These are phyloP conservation scores for Ophiostoma sp. DNA, from an alignment of 2,329 filamentous ascomycete genomes.

Conservation along the genomic window DNA sequence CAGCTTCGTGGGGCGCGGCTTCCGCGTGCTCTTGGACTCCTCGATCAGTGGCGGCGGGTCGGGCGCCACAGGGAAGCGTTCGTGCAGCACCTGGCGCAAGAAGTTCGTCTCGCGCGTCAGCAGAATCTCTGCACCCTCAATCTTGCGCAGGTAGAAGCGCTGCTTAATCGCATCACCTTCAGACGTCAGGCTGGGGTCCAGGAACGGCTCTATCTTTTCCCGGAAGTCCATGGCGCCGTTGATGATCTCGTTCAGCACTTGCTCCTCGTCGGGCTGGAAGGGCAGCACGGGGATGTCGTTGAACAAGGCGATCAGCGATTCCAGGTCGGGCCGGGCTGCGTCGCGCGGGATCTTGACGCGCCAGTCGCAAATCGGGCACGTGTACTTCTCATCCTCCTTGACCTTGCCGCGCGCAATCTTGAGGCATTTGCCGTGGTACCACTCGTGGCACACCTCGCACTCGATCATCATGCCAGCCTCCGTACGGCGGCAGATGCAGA, in stretches of 20 bases:
- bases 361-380: constrained; percentile 96
- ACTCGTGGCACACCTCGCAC: constrained; percentile 96
- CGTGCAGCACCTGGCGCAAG: constrained; percentile 91
- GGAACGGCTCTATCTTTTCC: constrained; percentile 71
- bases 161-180: constrained; percentile 76
- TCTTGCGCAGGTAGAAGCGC: constrained; percentile 92
- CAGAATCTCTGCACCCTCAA: constrained; percentile 92
- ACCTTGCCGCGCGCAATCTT: constrained; percentile 97
- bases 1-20: constrained; percentile 91
- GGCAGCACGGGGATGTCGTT: constrained; percentile 75
- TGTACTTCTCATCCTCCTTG: constrained; percentile 97
- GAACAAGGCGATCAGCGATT: constrained; percentile 78
- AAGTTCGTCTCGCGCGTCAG: constrained; percentile 94
- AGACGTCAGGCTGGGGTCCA: constrained; percentile 74
- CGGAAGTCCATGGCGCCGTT: constrained; percentile 79
- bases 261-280: constrained; percentile 94
- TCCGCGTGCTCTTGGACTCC: constrained; percentile 83
- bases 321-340: constrained; percentile 88
- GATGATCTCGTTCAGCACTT: constrained; percentile 78
- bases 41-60: constrained; percentile 80
- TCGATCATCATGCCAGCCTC: constrained; percentile 99
- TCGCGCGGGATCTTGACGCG: constrained; percentile 94
- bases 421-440: constrained; percentile 97
- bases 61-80: constrained; percentile 85
- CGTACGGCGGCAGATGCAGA: constrained; percentile 89